phyloP scores from a whole-genome alignment of 805 yeast species.

The Tetrapisispora nanseiensis region DNA sequence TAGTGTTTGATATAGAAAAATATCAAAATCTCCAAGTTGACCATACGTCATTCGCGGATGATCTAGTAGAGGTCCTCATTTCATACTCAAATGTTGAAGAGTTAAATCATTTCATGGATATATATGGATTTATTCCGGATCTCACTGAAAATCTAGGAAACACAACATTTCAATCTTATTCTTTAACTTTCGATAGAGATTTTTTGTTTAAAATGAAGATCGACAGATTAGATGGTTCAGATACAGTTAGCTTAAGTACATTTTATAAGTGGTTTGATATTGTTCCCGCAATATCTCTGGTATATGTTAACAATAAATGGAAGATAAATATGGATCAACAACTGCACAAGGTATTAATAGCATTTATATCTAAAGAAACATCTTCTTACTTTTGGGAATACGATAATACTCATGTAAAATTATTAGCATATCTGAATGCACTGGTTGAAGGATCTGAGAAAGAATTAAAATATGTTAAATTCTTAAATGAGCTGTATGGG shows the following conservation, averaged over 20 bases:
- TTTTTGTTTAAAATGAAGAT: constrained; percentile 3
- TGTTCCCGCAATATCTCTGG: constrained; percentile 34
- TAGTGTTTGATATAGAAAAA: constrained; percentile 12
- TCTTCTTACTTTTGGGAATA: not conserved
- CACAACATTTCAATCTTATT: constrained; percentile 9
- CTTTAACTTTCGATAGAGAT: constrained; percentile 15
- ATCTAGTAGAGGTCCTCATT: constrained; percentile 33
- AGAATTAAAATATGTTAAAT: constrained; percentile 6
- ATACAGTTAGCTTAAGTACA: constrained; percentile 11
- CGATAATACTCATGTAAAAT: not conserved
- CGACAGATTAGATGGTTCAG: not conserved
- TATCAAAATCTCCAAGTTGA: constrained; percentile 5
- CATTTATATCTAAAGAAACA: not conserved
- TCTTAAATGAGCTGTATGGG: not conserved
- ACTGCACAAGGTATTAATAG: not conserved
- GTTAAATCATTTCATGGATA: constrained; percentile 30
- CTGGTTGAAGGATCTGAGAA: constrained; percentile 1
- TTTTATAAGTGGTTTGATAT: constrained; percentile 32
- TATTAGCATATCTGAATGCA: not conserved
- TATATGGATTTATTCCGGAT: constrained; percentile 40
- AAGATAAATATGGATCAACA: not conserved
- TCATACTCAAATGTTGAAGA: constrained; percentile 39
- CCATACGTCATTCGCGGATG: constrained; percentile 12
- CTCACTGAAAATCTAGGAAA: not conserved
- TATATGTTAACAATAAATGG: constrained; percentile 16